Conservation (phyloP, 257 asterid genomes). For the Nicotiana attenuata region DNA sequence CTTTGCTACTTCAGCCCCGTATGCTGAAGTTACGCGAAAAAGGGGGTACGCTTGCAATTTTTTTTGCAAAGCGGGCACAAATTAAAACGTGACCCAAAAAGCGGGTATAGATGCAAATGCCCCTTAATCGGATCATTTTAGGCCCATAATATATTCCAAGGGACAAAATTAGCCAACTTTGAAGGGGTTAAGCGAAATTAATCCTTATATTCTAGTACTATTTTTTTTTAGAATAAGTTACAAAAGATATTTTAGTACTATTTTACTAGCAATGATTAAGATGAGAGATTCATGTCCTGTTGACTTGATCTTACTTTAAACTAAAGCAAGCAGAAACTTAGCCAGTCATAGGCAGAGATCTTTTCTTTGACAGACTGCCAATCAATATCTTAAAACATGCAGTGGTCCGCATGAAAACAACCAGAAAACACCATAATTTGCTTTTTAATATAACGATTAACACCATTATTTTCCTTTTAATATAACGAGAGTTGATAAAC, state of each 20-base stretch:
- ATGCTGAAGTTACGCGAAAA: too few species aligned
- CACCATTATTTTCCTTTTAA: neutral
- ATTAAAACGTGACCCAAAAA: too few species aligned
- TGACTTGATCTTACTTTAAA: neutral
- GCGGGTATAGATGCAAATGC: too few species aligned
- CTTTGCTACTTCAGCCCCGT: too few species aligned
- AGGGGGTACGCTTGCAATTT: too few species aligned
- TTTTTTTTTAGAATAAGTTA: too few species aligned
- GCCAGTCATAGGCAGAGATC: neutral
- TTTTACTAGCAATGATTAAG: neutral
- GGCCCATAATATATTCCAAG: too few species aligned
- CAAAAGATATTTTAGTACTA: neutral
- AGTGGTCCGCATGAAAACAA: constrained; percentile 25
- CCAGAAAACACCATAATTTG: constrained; percentile 13
- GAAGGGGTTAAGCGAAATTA: neutral
- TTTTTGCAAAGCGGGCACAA: too few species aligned
- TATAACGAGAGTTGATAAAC: neutral
- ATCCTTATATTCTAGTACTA: neutral
- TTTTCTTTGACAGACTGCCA: neutral
- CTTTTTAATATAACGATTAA: constrained; percentile 12
- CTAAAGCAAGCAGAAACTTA: neutral
- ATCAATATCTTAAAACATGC: neutral
- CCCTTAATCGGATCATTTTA: too few species aligned
- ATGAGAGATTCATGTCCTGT: neutral
- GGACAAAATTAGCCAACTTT: neutral